A percentile compares a stretch with the other conserved stretches of the same genome.
Conservation (phyloP, 192 early-diverging fungal species). For the Phycomyces blakesleeanus region DNA sequence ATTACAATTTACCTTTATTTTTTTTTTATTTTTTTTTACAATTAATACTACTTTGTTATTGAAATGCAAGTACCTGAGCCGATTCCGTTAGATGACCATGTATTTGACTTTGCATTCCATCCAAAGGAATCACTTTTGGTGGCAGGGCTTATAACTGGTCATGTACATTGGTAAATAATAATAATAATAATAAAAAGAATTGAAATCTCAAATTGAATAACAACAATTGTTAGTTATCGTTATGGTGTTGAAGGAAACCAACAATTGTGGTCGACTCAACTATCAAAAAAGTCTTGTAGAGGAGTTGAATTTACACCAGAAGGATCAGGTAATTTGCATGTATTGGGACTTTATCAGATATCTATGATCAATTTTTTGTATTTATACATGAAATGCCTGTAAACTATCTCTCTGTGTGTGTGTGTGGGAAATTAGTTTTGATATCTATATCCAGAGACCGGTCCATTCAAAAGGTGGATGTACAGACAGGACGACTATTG, state of each 20-base stretch:
- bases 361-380: too few species aligned
- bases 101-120: slow-evolving; percentile 70
- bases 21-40: too few species aligned
- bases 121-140: slow-evolving; percentile 63
- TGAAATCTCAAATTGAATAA: too few species aligned
- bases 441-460: slow-evolving; percentile 74
- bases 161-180: slow-evolving; percentile 59
- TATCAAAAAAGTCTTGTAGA: slow-evolving; percentile 84
- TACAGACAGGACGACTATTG: slow-evolving; percentile 67
- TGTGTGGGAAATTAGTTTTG: too few species aligned
- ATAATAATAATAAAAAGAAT: background rate
- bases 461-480: slow-evolving; percentile 76
- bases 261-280: slow-evolving; percentile 46
- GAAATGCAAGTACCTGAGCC: slow-evolving; percentile 25
- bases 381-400: too few species aligned
- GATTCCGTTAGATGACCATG: slow-evolving; percentile 44
- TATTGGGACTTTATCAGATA: too few species aligned
- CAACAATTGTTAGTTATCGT: slow-evolving; percentile 6
- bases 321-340: slow-evolving; percentile 55
- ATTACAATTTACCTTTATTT: too few species aligned
- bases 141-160: slow-evolving; percentile 69
- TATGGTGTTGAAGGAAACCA: slow-evolving; percentile 33
- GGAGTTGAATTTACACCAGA: slow-evolving; percentile 80
- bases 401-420: too few species aligned
- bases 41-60: too few species aligned